Percentiles rank a stretch among this genome's conserved stretches.
These are phyloP conservation scores for Exophiala calicioides DNA, from an alignment of 2,329 filamentous ascomycete genomes.

Conservation along the genomic window DNA sequence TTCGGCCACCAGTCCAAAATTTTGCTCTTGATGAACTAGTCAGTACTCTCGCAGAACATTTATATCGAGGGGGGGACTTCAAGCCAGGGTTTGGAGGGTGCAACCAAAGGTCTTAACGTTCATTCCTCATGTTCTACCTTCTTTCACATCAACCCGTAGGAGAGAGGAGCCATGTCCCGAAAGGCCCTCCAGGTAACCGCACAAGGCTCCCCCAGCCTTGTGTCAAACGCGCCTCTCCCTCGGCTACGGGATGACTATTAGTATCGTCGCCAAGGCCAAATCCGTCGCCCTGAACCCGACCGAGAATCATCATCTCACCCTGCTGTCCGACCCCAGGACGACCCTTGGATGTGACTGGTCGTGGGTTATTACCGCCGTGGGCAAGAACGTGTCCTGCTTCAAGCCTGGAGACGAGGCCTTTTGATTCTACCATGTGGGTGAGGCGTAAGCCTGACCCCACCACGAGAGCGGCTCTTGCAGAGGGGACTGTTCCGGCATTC, in stretches of 20 bases:
- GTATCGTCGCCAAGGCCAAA: conserved; percentile 53
- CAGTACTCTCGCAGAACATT: no score
- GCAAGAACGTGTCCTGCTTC: conserved; percentile 33
- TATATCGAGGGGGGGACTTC: no score
- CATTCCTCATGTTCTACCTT: no score
- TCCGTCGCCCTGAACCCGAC: conserved; percentile 57
- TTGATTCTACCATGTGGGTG: conserved; percentile 1
- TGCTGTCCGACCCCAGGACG: background rate
- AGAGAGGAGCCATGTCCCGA: conserved; percentile 1
- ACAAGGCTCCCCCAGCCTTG: conserved; percentile 34
- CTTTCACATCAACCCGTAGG: no score
- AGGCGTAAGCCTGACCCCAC: no score
- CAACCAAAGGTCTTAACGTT: no score
- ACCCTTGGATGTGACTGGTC: conserved; percentile 36
- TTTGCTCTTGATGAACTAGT: no score
- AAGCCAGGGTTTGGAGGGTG: no score
- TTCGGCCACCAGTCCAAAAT: no score
- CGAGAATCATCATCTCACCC: conserved; percentile 49
- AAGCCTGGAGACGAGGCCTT: conserved; percentile 47
- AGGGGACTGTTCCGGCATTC: no score
- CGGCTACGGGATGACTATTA: conserved; percentile 39
- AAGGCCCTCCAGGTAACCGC: conserved; percentile 1
- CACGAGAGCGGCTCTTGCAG: no score
- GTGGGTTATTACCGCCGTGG: conserved; percentile 31
- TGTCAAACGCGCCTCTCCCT: conserved; percentile 29